Base-by-base conservation (phyloP, 495 filamentous ascomycete genomes). In the Penicillium lagena region DNA sequence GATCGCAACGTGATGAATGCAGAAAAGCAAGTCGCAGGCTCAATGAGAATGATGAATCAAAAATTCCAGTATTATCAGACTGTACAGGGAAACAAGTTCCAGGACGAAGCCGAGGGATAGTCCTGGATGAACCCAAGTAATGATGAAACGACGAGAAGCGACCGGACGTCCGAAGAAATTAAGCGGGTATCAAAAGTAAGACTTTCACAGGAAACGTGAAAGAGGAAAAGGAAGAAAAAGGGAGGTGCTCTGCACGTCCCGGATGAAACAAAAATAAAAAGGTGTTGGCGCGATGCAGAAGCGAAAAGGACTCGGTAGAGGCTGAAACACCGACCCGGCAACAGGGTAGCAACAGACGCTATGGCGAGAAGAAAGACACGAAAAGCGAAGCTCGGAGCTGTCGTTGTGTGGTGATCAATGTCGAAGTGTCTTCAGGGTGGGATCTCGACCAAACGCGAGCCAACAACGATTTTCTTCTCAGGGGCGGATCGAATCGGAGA, bases 181-280 rank as follows among this genome's bases (percentile, higher is more conserved):
- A 60, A 42, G 46, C 27, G 40, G 47, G 42, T 53, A 59, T 37
- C 40, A 36, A 51, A 39, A 34, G 37, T 37, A 48, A 39, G 13
- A 39, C 39, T 43, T 49, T 47, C 41, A 33, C 47, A 42, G 37
- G 35, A 37, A 39, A 31, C 51, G 49, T 45, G n/a, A 37, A 42
- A 44, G 50, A 39, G 33, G 33, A 43, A 49, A 44, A 49, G 45
- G 45, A 46, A 50, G 45, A 47, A 51, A 54, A 47, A 40, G 51
- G 63, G 66, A 61, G 54, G 63, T 73, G 70, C 70, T 64, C 70
- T 71, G 68, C 70, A 73, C 62, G 51, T 58, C 64, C 67, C 58
- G 59, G 49, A 35, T 37, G 50, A 57, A 52, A 46, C 42, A 58
- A 53, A 54, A 43, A 44, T 22, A 29, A 42, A 35, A 43, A 40